phyloP scores from a whole-genome alignment of 2,329 filamentous ascomycete genomes.

The Colletotrichum neosansevieriae region DNA sequence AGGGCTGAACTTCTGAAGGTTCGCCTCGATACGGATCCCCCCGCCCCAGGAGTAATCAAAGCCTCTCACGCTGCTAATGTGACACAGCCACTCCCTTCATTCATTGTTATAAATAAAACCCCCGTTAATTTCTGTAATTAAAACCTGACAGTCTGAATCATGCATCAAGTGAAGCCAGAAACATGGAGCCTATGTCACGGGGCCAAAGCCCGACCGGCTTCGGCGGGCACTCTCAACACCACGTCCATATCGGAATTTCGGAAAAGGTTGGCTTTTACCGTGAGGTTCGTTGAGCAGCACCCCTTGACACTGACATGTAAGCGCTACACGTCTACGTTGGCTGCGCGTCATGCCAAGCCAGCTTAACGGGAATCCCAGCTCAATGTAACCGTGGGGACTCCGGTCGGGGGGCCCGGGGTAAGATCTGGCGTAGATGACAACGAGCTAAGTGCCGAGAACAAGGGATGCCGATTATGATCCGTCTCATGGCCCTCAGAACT shows the following conservation, averaged over 20 bases:
- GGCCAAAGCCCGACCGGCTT: too few species aligned
- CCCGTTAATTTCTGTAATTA: too few species aligned
- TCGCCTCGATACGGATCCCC: too few species aligned
- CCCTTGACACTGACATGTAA: constrained; percentile 1
- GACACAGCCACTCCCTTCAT: too few species aligned
- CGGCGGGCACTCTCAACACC: too few species aligned
- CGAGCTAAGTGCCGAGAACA: background rate
- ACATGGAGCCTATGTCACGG: too few species aligned
- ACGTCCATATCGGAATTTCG: background rate
- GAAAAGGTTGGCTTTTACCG: background rate
- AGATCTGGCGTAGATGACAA: background rate
- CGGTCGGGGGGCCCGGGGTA: constrained; percentile 1
- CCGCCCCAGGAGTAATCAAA: too few species aligned
- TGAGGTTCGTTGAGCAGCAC: background rate
- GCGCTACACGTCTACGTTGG: background rate
- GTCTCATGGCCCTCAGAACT: background rate
- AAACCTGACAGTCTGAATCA: too few species aligned
- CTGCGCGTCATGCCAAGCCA: background rate
- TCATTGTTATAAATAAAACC: too few species aligned
- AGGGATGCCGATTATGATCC: background rate
- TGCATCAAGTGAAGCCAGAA: too few species aligned
- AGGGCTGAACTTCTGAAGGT: too few species aligned
- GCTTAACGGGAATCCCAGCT: background rate
- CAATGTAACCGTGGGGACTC: background rate
- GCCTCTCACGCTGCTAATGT: too few species aligned